Conservation (phyloP, 1,139 yeast genomes). For the Diutina neorugosa region DNA sequence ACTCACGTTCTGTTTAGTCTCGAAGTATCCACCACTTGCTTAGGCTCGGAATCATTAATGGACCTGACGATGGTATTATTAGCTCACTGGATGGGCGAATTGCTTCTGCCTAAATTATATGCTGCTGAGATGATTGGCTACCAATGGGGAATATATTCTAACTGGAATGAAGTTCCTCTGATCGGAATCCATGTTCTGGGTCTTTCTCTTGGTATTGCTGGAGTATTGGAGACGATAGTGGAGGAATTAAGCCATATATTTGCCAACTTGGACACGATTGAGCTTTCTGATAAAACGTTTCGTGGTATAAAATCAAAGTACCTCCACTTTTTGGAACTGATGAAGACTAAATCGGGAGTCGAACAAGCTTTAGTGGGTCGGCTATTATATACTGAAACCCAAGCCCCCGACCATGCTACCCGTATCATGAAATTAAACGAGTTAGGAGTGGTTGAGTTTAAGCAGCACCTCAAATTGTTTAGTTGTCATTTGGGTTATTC, state of each 20-base stretch:
- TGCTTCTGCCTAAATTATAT: constrained; percentile 30
- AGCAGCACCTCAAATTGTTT: neutral
- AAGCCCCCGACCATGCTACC: constrained; percentile 37
- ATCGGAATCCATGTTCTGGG: constrained; percentile 41
- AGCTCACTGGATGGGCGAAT: constrained; percentile 29
- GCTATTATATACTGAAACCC: constrained; percentile 38
- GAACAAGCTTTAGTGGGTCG: constrained; percentile 34
- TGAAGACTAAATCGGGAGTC: constrained; percentile 16
- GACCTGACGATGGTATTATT: constrained; percentile 38
- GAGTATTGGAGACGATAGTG: constrained; percentile 15
- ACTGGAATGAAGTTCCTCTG: constrained; percentile 37
- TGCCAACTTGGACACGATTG: constrained; percentile 30
- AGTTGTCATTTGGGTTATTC: constrained; percentile 9
- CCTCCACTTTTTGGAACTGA: neutral
- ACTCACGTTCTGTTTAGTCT: constrained; percentile 25
- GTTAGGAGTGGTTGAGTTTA: constrained; percentile 13
- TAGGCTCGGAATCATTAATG: constrained; percentile 17
- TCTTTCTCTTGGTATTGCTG: constrained; percentile 22
- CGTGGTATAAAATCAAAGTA: neutral
- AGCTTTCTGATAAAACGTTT: constrained; percentile 20
- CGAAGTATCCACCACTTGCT: constrained; percentile 21
- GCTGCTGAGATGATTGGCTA: constrained; percentile 39
- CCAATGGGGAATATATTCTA: constrained; percentile 42
- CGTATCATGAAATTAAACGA: constrained; percentile 22
- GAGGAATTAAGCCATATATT: constrained; percentile 29